Conservation (phyloP, 78 protist genomes). For the Dictyostelium intermedium region DNA sequence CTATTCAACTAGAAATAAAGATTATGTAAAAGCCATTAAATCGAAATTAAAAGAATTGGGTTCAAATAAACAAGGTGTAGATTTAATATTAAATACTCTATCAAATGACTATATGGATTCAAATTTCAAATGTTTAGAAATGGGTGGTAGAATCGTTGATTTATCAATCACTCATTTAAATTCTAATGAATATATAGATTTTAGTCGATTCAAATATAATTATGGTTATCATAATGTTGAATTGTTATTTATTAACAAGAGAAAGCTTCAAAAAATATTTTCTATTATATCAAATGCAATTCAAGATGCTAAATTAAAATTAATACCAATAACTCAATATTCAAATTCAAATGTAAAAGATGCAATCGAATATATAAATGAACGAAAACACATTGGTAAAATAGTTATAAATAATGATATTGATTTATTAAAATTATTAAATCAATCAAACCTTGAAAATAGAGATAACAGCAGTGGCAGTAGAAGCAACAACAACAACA, state of each 20-base stretch:
- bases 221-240: slow-evolving; percentile 9
- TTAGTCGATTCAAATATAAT: not conserved
- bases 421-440: not conserved
- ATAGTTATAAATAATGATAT: slow-evolving; percentile 11
- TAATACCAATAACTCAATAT: not conserved
- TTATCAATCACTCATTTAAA: slow-evolving; percentile 44
- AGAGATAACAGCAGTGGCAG: too few species aligned
- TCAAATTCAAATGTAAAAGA: slow-evolving; percentile 9
- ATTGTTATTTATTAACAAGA: not conserved
- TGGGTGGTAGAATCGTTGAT: slow-evolving; percentile 66
- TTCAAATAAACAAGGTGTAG: not conserved
- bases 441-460: too few species aligned
- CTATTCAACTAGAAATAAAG: not conserved
- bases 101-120: slow-evolving; percentile 37
- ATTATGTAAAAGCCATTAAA: not conserved
- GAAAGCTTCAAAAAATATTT: not conserved
- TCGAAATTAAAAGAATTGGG: slow-evolving; percentile 9
- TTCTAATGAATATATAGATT: not conserved
- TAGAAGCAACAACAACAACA: too few species aligned
- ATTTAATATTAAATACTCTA: slow-evolving; percentile 67
- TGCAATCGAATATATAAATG: slow-evolving; percentile 37
- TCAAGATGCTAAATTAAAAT: not conserved
- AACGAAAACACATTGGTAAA: slow-evolving; percentile 55
- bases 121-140: slow-evolving; percentile 34
- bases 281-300: not conserved